phyloP scores from a whole-genome alignment of 2,329 filamentous ascomycete species.

The Aspergillus spinulosporus region DNA sequence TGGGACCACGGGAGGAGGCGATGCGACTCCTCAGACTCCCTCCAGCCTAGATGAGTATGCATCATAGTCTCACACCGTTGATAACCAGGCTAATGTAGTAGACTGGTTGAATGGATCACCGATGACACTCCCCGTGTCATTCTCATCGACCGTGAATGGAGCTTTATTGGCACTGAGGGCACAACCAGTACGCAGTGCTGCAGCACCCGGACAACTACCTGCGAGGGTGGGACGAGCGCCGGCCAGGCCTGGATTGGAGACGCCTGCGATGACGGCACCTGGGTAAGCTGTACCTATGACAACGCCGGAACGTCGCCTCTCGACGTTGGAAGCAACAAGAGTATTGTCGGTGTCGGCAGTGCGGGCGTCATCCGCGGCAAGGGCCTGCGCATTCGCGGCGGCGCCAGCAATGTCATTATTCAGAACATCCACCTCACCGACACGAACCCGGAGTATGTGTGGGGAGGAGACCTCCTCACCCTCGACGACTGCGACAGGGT shows the following conservation, averaged over 20 bases:
- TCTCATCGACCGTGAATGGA: constrained; percentile 18
- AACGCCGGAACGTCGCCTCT: constrained; percentile 55
- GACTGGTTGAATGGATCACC: constrained; percentile 15
- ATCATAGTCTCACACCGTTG: background rate
- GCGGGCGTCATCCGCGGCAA: constrained; percentile 60
- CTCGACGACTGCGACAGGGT: constrained; percentile 45
- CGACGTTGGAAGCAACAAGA: constrained; percentile 59
- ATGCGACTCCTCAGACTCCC: constrained; percentile 11
- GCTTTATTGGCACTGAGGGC: constrained; percentile 20
- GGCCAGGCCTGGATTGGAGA: constrained; percentile 19
- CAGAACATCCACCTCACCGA: constrained; percentile 42
- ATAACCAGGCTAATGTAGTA: background rate
- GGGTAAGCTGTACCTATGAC: constrained; percentile 43
- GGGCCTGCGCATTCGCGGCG: constrained; percentile 52
- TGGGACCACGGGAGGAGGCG: constrained; percentile 20
- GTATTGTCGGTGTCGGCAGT: constrained; percentile 54
- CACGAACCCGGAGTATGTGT: constrained; percentile 60
- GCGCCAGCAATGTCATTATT: constrained; percentile 59
- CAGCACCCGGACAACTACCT: constrained; percentile 14
- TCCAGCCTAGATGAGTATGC: constrained; percentile 18
- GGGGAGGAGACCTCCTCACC: constrained; percentile 61
- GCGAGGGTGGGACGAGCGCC: constrained; percentile 14
- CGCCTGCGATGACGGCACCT: constrained; percentile 23
- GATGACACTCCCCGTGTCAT: constrained; percentile 13
- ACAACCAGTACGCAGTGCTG: constrained; percentile 45